Evolutionary conservation across 257 asterid genomes (phyloP).

Genomic region (Orobanche coerulescens): DNA sequence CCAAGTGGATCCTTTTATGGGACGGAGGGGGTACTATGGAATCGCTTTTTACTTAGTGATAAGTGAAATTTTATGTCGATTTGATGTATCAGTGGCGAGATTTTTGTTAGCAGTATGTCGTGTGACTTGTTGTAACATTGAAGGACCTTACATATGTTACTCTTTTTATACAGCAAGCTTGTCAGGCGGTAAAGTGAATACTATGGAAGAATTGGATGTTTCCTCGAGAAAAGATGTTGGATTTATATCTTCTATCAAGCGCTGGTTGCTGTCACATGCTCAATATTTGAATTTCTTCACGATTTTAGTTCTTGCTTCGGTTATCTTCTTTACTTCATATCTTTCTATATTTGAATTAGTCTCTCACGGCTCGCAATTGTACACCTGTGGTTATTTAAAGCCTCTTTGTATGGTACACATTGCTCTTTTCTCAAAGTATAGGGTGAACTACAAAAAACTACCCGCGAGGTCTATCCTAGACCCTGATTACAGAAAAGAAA

Average conservation of each 20-base stretch:
- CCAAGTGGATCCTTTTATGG: too few relatives aligned
- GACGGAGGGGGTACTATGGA: too few relatives aligned
- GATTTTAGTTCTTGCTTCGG: conserved; percentile 76
- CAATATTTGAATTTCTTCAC: conserved; percentile 68
- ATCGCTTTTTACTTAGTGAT: too few relatives aligned
- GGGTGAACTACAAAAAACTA: too few relatives aligned
- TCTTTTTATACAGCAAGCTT: conserved; percentile 68
- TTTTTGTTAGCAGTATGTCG: not conserved
- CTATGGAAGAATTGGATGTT: conserved; percentile 53
- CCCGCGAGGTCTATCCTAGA: too few relatives aligned
- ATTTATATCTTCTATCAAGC: conserved; percentile 36
- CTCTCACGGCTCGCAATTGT: not conserved
- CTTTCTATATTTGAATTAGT: too few relatives aligned
- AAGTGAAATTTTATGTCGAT: not conserved
- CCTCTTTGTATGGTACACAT: too few relatives aligned
- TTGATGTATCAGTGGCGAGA: not conserved
- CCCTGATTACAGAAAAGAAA: too few relatives aligned
- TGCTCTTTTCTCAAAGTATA: too few relatives aligned
- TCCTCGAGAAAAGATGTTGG: conserved; percentile 41
- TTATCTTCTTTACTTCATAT: conserved; percentile 29
- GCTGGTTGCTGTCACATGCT: conserved; percentile 69
- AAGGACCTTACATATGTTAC: not conserved
- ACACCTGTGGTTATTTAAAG: too few relatives aligned
- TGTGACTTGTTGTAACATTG: not conserved
- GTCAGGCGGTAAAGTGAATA: conserved; percentile 51